Evolutionary conservation across 2,329 filamentous ascomycete genomes (phyloP), one percentile per base, ranked within the genome.

Genomic region (Cercospora zeae-maydis): DNA sequence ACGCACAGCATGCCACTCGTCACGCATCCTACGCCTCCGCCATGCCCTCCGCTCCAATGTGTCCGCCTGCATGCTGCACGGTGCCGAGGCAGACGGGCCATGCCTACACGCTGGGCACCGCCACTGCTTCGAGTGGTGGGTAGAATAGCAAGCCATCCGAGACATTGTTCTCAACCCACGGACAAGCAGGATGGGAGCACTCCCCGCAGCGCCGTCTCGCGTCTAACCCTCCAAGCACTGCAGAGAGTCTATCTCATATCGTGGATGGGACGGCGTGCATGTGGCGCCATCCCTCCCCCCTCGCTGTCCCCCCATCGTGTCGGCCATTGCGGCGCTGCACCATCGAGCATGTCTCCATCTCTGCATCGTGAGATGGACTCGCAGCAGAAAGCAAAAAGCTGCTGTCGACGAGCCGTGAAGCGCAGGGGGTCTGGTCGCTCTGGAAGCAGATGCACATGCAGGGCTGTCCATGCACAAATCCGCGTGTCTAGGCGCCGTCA

Each of bases 401-500:
- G 37, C 51, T 33, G 53, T 39, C 19, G 53, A n/a, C 21, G 33
- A 31, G 53, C 31, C 53, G 34, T 37, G 53, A 21, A 36, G n/a
- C 19, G 53, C 53, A 36, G 21, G 16, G 34, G 21, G 7, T 42
- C 37, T 42, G 16, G 37, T 42, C 16, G 16, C 37, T 36, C 51
- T 53, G 51, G 53, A n/a, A 56, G 34, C 19, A 56, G 53, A 30
- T 34, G 53, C 53, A 39, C 11, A 24, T 39, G 53, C 53, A 56
- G 53, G 53, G 53, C 33, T n/a, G 34, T 10, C 54, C 54, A 42
- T 45, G 34, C 34, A 30, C 27, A 30, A 24, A 57, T 42, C 33
- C 54, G 54, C 54, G 42, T 45, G 27, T 19, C 37, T 34, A 57
- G 37, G 54, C 54, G 54, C 54, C 54, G 36, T 45, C 36, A 57